These are phyloP conservation scores for Zychaea mexicana DNA, from an alignment of 371 early-diverging fungal genomes.

Conservation along the genomic window DNA sequence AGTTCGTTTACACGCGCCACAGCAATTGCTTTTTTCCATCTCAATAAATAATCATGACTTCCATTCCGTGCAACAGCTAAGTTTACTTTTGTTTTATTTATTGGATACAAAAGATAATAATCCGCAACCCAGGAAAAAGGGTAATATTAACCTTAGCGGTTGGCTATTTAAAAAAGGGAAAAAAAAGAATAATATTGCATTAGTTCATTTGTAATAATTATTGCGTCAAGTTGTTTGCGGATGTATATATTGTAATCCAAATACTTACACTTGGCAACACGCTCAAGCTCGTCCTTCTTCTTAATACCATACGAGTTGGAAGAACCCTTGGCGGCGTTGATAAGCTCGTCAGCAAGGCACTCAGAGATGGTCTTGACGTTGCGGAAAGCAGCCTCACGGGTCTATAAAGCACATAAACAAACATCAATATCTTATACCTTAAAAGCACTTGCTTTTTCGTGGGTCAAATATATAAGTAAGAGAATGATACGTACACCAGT, in stretches of 20 bases:
- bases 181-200: no score
- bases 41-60: background rate
- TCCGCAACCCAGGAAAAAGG: background rate
- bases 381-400: constrained; percentile 40
- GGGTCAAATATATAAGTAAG: background rate
- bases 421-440: background rate
- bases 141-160: constrained; percentile 7
- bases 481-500: constrained; percentile 75
- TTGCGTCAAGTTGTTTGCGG: no score
- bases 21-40: no score
- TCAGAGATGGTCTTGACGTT: constrained; percentile 97
- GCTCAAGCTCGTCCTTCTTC: constrained; percentile 99
- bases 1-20: no score
- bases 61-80: background rate
- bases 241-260: no score
- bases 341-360: constrained; percentile 99
- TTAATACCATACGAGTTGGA: constrained; percentile 99
- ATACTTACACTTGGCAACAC: constrained; percentile 64
- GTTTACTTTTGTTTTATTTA: constrained; percentile 3
- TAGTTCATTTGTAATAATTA: background rate
- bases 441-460: background rate
- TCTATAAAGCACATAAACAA: constrained; percentile 7
- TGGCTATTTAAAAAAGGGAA: constrained; percentile 6
- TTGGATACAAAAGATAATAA: constrained; percentile 1
- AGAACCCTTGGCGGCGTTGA: constrained; percentile 98